Conservation (phyloP, 139 green algal genomes). For the Volvox reticuliferus region DNA sequence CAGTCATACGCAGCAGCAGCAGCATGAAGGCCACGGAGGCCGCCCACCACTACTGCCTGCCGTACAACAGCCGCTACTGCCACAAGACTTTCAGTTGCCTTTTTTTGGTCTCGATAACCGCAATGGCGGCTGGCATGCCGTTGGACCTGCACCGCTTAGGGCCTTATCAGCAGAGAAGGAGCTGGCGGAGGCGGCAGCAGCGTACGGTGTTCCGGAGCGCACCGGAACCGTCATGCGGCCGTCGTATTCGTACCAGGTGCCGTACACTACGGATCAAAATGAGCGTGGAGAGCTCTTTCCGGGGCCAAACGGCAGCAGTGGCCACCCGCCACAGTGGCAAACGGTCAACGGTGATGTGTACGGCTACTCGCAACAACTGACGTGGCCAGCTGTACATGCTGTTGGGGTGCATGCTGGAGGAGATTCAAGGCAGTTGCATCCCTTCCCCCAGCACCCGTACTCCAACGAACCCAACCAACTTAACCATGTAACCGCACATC, state of each 20-base stretch:
- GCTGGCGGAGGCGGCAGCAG: conserved; percentile 7
- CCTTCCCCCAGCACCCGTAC: no score
- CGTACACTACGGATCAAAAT: no score
- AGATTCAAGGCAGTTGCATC: no score
- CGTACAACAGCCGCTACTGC: background rate
- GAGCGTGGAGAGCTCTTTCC: no score
- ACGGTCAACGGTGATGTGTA: background rate
- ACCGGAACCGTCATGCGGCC: conserved; percentile 21
- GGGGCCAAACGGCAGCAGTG: background rate
- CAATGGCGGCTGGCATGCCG: background rate
- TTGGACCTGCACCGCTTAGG: no score
- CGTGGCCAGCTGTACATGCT: no score
- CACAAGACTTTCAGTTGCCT: background rate
- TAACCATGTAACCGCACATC: no score
- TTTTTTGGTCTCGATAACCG: background rate
- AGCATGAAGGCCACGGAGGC: background rate
- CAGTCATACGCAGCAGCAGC: background rate
- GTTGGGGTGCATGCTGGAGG: no score
- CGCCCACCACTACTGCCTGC: background rate
- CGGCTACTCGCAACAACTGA: background rate
- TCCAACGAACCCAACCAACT: no score
- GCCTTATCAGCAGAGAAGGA: conserved; percentile 4
- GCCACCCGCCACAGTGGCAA: background rate
- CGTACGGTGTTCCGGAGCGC: conserved; percentile 1
- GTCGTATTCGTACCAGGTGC: background rate